These are phyloP conservation scores for Amphirosellinia nigrospora DNA, from an alignment of 495 filamentous ascomycete genomes.

Conservation along the genomic window DNA sequence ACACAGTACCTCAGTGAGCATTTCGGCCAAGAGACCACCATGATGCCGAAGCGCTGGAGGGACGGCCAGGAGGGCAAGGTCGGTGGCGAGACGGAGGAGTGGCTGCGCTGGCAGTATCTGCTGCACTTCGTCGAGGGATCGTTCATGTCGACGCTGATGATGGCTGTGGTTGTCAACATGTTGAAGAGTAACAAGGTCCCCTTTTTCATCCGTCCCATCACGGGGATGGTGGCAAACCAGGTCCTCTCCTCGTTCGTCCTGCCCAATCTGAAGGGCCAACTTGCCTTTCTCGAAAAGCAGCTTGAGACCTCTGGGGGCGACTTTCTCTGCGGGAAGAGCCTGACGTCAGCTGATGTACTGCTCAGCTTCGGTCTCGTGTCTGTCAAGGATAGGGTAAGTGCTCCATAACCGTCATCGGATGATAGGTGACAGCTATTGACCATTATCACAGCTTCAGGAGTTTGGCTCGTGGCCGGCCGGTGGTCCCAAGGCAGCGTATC, in stretches of 20 bases:
- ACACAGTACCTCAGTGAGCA: constrained; percentile 81
- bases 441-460: constrained; percentile 52
- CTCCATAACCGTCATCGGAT: neutral
- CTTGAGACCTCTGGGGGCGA: constrained; percentile 68
- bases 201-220: constrained; percentile 86
- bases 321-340: constrained; percentile 72
- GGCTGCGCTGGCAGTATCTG: constrained; percentile 76
- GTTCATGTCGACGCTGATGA: constrained; percentile 72
- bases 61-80: constrained; percentile 60
- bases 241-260: constrained; percentile 65
- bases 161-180: constrained; percentile 41
- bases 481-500: constrained; percentile 34
- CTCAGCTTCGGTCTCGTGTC: constrained; percentile 75
- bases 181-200: constrained; percentile 71
- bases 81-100: constrained; percentile 75
- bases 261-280: constrained; percentile 67
- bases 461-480: constrained; percentile 35
- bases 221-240: constrained; percentile 64
- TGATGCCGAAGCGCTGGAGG: constrained; percentile 69
- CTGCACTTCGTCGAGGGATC: constrained; percentile 79
- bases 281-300: constrained; percentile 75
- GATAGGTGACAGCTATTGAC: neutral
- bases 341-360: constrained; percentile 83
- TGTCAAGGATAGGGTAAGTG: constrained; percentile 50
- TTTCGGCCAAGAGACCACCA: constrained; percentile 55